A percentile compares a stretch with the other conserved stretches of the same genome.
phyloP scores from a whole-genome alignment of 2,329 filamentous ascomycete species.

The Trichoderma atrobrunneum region DNA sequence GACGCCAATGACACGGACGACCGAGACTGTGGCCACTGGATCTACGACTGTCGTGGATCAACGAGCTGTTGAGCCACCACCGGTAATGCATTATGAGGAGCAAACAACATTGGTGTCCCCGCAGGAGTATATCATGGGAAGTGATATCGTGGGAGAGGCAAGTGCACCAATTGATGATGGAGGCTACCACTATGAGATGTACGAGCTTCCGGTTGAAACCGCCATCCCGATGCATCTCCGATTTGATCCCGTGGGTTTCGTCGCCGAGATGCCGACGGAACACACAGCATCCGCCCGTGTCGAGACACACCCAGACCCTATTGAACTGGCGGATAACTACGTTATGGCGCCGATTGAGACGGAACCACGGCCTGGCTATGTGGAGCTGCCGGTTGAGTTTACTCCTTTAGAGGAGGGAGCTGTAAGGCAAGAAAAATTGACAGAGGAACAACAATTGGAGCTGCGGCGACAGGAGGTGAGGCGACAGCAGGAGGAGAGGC shows the following conservation, averaged over 20 bases:
- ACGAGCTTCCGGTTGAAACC: constrained; percentile 32
- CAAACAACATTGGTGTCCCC: neutral
- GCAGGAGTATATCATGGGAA: constrained; percentile 20
- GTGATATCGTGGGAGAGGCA: constrained; percentile 7
- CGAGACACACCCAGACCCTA: constrained; percentile 43
- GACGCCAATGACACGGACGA: constrained; percentile 29
- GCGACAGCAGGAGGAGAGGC: constrained; percentile 5
- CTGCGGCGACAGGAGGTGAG: constrained; percentile 1
- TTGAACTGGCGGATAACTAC: constrained; percentile 44
- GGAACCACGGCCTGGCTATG: constrained; percentile 27
- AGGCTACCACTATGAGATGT: constrained; percentile 20
- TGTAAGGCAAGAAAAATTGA: constrained; percentile 22
- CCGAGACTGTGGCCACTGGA: constrained; percentile 19
- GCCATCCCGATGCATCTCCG: constrained; percentile 22
- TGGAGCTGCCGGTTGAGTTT: constrained; percentile 40
- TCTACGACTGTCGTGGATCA: neutral
- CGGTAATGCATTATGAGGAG: neutral
- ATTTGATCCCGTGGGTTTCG: constrained; percentile 42
- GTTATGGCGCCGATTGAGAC: constrained; percentile 38
- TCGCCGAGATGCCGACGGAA: constrained; percentile 49
- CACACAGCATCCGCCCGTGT: constrained; percentile 40
- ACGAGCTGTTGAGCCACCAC: neutral
- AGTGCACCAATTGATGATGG: constrained; percentile 5
- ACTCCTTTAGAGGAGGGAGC: constrained; percentile 30
- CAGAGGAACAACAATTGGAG: constrained; percentile 19